Percentiles rank a stretch among this genome's conserved stretches.
Evolutionary conservation across 2,329 filamentous ascomycete genomes (phyloP).

Genomic region (Cladosporium cucumerinum): DNA sequence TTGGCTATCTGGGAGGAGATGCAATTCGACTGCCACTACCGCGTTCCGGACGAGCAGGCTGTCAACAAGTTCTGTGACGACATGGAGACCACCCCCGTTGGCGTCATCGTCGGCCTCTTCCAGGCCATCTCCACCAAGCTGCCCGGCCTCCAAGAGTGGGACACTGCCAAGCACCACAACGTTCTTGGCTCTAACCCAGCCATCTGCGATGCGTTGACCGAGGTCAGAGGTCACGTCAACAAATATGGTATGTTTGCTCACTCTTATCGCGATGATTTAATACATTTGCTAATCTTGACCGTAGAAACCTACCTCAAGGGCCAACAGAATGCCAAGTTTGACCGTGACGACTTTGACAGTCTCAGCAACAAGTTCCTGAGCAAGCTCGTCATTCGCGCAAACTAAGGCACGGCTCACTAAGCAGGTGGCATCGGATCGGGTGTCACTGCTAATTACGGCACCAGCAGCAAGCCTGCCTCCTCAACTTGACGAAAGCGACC

Average conservation of each 20-base stretch:
- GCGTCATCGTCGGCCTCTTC: slow-evolving; percentile 94
- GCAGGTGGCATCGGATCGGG: neutral
- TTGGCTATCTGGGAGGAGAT: slow-evolving; percentile 97
- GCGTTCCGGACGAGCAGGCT: slow-evolving; percentile 75
- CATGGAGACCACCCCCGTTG: slow-evolving; percentile 94
- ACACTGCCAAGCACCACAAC: slow-evolving; percentile 85
- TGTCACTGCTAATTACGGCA: neutral
- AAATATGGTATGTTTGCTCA: slow-evolving; percentile 75
- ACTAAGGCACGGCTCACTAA: slow-evolving; percentile 47
- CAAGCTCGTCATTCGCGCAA: slow-evolving; percentile 92
- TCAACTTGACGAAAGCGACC: neutral
- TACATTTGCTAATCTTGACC: slow-evolving; percentile 21
- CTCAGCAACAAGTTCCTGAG: slow-evolving; percentile 97
- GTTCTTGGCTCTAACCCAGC: slow-evolving; percentile 85
- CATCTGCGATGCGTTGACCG: slow-evolving; percentile 93
- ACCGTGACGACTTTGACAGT: slow-evolving; percentile 89
- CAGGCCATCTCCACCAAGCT: slow-evolving; percentile 97
- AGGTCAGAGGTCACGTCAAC: slow-evolving; percentile 86
- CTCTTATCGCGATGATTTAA: neutral
- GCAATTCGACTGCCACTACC: slow-evolving; percentile 97
- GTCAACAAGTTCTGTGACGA: slow-evolving; percentile 94
- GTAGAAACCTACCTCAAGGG: slow-evolving; percentile 82
- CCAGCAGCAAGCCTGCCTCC: slow-evolving; percentile 11
- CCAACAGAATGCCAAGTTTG: slow-evolving; percentile 76
- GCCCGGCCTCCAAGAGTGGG: slow-evolving; percentile 89